These are phyloP conservation scores for Capsicum chinense DNA, from an alignment of 257 asterid genomes.

Conservation along the genomic window DNA sequence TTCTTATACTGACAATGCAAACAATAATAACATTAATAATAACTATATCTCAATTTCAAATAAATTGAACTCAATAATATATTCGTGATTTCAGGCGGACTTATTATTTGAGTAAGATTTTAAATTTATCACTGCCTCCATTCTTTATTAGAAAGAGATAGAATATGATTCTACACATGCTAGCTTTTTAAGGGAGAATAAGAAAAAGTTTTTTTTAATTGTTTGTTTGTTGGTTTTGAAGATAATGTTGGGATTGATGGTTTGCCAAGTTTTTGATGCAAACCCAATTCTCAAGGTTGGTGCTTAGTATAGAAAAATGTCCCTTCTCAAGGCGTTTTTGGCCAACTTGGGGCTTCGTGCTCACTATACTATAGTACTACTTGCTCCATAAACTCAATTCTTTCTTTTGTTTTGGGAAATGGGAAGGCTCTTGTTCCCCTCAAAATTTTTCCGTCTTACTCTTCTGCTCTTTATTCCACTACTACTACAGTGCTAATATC, in stretches of 20 bases:
- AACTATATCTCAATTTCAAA: too few species aligned
- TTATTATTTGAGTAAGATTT: too few species aligned
- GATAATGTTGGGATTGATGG: constrained; percentile 59
- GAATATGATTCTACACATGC: too few species aligned
- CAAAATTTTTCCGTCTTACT: not conserved
- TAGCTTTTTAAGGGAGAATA: too few species aligned
- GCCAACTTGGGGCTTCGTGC: constrained; percentile 50
- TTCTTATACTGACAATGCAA: too few species aligned
- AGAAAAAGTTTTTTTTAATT: too few species aligned
- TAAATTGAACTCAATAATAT: too few species aligned
- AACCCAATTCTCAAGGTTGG: constrained; percentile 46
- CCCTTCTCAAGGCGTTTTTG: constrained; percentile 62
- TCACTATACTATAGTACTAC: not conserved
- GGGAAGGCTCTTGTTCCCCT: constrained; percentile 43
- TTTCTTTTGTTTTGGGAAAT: constrained; percentile 52
- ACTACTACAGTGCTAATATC: too few species aligned
- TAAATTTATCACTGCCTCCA: too few species aligned
- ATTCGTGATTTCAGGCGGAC: too few species aligned
- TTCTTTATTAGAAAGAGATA: too few species aligned
- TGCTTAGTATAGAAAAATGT: constrained; percentile 42
- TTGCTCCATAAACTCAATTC: constrained; percentile 27
- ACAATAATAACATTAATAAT: too few species aligned
- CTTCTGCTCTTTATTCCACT: not conserved
- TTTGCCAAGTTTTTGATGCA: constrained; percentile 30
- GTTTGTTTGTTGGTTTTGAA: not conserved